Base-by-base conservation (phyloP, 495 filamentous ascomycete species). In the Trichocladium antarcticum region DNA sequence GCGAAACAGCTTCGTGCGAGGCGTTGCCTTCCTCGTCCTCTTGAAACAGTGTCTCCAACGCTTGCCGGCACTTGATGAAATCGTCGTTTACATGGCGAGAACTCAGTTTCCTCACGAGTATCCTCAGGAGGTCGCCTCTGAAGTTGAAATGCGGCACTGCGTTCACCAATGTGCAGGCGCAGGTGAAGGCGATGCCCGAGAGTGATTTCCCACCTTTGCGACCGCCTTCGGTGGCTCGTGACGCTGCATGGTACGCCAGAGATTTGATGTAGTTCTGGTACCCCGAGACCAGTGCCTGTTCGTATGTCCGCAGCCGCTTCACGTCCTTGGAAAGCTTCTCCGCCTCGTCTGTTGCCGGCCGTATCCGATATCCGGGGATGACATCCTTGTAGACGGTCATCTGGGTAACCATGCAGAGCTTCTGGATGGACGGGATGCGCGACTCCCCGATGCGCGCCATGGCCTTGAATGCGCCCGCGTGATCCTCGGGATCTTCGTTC, bases 141-240 rank as follows among this genome's bases (percentile, higher is more conserved):
- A 92, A 95, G 68, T 98, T 98, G 77, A 98, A 98, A 68, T 98
- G 93, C 10, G 92, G 86, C 5, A 95, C 87, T 1, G 80, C 69
- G 11, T 77, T 70, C 28, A 98, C 69, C 15, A 97, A 74, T 24
- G 71, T 80, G 60, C 86, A 90, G 7, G 84, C 84, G 62, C 93
- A 97, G 15, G 77, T 80, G 42, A 95, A 84, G 2, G 92, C 92
- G 12, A 94, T 71, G 45, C 71, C 81, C 37, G 79, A 72, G 44
- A 92, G 57, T 32, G 66, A 53, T 39, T 67, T 54, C 24, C 59
- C 57, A 41, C 55, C 52, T 51, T 65, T 61, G 46, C 57, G 62
- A 6, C 36, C 29, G 20, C 47, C 29, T 21, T 47, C 56, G 17
- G 57, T 50, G 51, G 70, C 44, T 54, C 65, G 58, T 54, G 70